Percentiles rank a stretch among this genome's conserved stretches.
Evolutionary conservation across 176 grass and related monocot genomes (phyloP).

Genomic region (Lolium multiflorum): DNA sequence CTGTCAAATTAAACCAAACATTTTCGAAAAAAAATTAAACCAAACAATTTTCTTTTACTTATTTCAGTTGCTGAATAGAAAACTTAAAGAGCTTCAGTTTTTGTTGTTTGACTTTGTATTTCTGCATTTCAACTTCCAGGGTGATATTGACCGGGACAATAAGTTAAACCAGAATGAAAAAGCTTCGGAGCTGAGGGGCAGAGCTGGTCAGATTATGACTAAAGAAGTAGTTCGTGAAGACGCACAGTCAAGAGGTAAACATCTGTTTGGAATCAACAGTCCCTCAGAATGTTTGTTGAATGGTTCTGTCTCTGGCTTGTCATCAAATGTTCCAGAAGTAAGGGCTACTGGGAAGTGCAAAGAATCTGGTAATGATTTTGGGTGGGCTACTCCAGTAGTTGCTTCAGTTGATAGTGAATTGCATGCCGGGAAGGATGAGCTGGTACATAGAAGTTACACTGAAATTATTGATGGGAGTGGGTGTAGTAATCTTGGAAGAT

Average conservation of each 20-base stretch:
- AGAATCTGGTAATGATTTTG: constrained; percentile 44
- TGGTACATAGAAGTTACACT: constrained; percentile 34
- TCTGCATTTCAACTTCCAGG: constrained; percentile 53
- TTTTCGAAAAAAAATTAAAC: no score
- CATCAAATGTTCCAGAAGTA: constrained; percentile 40
- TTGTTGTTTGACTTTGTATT: constrained; percentile 29
- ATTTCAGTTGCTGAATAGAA: constrained; percentile 16
- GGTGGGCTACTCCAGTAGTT: constrained; percentile 23
- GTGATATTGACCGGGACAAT: constrained; percentile 36
- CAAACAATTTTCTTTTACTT: constrained; percentile 33
- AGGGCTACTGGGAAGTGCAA: constrained; percentile 28
- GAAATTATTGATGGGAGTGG: constrained; percentile 32
- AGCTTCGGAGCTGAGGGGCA: constrained; percentile 37
- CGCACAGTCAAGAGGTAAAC: constrained; percentile 38
- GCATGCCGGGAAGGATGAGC: constrained; percentile 33
- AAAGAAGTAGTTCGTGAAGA: constrained; percentile 46
- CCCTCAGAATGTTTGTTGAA: constrained; percentile 30
- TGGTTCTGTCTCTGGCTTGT: constrained; percentile 33
- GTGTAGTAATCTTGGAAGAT: constrained; percentile 35
- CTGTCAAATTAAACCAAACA: constrained; percentile 30
- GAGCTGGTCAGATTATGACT: constrained; percentile 30
- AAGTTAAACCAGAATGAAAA: constrained; percentile 43
- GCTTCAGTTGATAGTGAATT: constrained; percentile 26
- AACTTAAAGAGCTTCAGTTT: background rate
- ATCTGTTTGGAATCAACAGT: background rate